Evolutionary conservation across 2,329 filamentous ascomycete species (phyloP).

Genomic region (Alternaria consortialis): DNA sequence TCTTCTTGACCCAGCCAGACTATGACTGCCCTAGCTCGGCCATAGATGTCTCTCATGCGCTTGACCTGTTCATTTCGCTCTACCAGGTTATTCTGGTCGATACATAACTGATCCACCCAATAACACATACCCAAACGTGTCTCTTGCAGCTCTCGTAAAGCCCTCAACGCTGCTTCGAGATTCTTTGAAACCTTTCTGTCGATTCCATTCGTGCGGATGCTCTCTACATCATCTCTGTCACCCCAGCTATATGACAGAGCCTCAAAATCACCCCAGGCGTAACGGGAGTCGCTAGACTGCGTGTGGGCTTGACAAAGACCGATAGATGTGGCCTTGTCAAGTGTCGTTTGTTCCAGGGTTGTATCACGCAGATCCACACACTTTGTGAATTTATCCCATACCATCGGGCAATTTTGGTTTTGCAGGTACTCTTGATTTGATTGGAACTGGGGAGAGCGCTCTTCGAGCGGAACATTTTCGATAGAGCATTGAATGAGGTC

Average conservation of each 20-base stretch:
- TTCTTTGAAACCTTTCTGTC: too few relatives aligned
- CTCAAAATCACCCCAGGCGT: not conserved
- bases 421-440: too few relatives aligned
- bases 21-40: not conserved
- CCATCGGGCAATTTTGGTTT: not conserved
- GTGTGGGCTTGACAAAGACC: rapidly evolving
- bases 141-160: not conserved
- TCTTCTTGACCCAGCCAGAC: not conserved
- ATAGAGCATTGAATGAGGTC: not conserved
- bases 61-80: not conserved
- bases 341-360: not conserved
- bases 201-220: too few relatives aligned
- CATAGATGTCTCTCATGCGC: not conserved
- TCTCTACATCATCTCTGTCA: not conserved
- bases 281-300: not conserved
- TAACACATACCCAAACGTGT: not conserved
- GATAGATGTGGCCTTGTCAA: not conserved
- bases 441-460: not conserved
- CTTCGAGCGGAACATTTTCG: not conserved
- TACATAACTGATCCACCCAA: not conserved
- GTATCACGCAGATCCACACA: not conserved
- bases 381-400: not conserved
- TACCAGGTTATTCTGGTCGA: not conserved
- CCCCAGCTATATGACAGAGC: not conserved
- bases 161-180: not conserved